Base-by-base conservation (phyloP, 148 eudicot genomes). In the Rhododendron ferrugineum region DNA sequence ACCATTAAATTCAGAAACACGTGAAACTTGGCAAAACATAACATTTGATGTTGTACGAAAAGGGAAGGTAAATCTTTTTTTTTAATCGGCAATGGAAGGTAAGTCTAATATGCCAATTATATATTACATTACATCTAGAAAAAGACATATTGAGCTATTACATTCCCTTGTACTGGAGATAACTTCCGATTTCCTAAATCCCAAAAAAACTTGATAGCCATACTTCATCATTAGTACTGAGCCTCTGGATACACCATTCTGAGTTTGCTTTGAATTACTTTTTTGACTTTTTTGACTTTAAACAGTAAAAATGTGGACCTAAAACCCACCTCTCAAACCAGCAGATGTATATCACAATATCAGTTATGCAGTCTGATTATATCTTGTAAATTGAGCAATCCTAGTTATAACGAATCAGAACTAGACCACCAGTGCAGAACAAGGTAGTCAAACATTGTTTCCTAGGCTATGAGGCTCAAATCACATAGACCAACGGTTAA, bases 181-280 rank as follows among this genome's bases (percentile, higher is more conserved):
- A 81, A 52, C 70, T 80, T 16, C 82, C 42, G 30, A 50, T 34
- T 80, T 79, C 22, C 4, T 34, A 80, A 81, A 78, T 34, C 83
- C 49, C 60, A 54, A 58, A 15, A 52, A 22, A 58, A 36, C 68
- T 34, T 80, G 44, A 9, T 30, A 30, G 46, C 32, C 37, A 30
- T 54, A 32, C 28, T 80, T 56, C 46, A 56, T 32, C 44, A 54
- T 37, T 2, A 14, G 58, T 15, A 80, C 3, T 52, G 18, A 6
- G 58, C 58, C 44, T 47, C 34, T 26, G 66, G 82, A 52, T 54
- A 49, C 23, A 47, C 2, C n/a, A 23, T 47, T 47, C 56, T 78
- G 81, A 2, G 1, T 44, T 46, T 47, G 34, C 50, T 42, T 44
- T 77, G 4, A 77, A 0, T 42, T 78, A n/a, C 16, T 73, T 73